A percentile compares a stretch with the other conserved stretches of the same genome.
phyloP scores from a whole-genome alignment of 257 asterid species.

The Thymus quinquecostatus region DNA sequence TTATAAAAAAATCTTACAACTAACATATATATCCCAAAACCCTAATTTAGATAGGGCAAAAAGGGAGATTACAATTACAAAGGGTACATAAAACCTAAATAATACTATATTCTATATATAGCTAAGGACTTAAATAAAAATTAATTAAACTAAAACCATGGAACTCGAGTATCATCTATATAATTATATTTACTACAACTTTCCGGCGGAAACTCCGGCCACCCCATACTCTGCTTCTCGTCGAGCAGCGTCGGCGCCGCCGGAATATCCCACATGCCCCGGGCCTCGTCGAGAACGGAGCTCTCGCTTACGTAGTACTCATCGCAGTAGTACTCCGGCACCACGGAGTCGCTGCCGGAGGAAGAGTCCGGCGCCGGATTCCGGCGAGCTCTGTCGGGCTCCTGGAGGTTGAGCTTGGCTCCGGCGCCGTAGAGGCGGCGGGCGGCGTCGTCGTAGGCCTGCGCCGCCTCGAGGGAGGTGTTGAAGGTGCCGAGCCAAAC shows the following conservation, averaged over 20 bases:
- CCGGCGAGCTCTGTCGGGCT: not conserved
- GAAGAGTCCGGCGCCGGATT: not conserved
- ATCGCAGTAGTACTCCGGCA: constrained; percentile 19
- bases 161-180: constrained; percentile 31
- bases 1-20: too few species aligned
- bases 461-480: constrained; percentile 71
- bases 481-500: constrained; percentile 82
- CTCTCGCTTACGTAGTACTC: constrained; percentile 14
- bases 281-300: constrained; percentile 53
- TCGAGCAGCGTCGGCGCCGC: constrained; percentile 65
- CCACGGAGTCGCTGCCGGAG: constrained; percentile 22
- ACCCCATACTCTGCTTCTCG: constrained; percentile 37
- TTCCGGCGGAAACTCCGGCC: constrained; percentile 44
- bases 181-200: constrained; percentile 22
- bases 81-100: too few species aligned
- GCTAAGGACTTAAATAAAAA: too few species aligned
- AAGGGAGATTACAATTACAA: too few species aligned
- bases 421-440: constrained; percentile 52
- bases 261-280: constrained; percentile 55
- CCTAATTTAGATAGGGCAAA: too few species aligned
- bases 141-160: constrained; percentile 31
- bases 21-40: too few species aligned
- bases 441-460: constrained; percentile 76
- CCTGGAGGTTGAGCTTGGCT: constrained; percentile 62
- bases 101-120: too few species aligned